Percentiles rank a stretch among this genome's conserved stretches.
Conservation (phyloP, 495 filamentous ascomycete species). For the Tuber magnatum region DNA sequence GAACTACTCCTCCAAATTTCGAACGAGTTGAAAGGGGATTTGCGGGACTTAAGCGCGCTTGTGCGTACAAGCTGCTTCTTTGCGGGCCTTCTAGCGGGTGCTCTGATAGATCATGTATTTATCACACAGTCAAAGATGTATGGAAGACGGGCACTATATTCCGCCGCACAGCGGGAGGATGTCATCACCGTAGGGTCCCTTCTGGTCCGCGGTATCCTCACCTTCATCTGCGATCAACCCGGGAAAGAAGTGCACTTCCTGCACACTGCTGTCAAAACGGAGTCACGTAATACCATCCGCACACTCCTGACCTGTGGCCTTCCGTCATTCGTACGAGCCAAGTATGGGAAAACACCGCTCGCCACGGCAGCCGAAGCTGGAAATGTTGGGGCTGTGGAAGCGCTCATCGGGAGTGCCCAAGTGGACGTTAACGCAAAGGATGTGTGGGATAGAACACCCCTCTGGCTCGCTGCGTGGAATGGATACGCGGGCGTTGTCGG, state of each 20-base stretch:
- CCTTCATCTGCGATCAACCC: background rate
- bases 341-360: background rate
- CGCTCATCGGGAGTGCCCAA: background rate
- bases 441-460: background rate
- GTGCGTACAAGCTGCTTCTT: background rate
- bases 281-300: background rate
- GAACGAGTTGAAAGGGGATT: background rate
- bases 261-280: background rate
- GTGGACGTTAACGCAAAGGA: background rate
- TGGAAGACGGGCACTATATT: background rate
- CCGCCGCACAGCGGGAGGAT: background rate
- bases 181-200: background rate
- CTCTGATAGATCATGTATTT: background rate
- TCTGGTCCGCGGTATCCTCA: background rate
- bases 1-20: background rate
- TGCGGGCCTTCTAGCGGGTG: background rate
- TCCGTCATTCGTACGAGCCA: background rate
- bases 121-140: background rate
- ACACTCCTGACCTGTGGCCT: background rate
- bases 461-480: background rate
- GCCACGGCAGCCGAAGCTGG: background rate
- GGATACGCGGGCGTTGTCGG: background rate
- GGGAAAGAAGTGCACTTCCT: background rate
- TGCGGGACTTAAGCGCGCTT: background rate
- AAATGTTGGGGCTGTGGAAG: background rate